Conservation (phyloP, 805 yeast species). For the Jamesozyma spencerorum region DNA sequence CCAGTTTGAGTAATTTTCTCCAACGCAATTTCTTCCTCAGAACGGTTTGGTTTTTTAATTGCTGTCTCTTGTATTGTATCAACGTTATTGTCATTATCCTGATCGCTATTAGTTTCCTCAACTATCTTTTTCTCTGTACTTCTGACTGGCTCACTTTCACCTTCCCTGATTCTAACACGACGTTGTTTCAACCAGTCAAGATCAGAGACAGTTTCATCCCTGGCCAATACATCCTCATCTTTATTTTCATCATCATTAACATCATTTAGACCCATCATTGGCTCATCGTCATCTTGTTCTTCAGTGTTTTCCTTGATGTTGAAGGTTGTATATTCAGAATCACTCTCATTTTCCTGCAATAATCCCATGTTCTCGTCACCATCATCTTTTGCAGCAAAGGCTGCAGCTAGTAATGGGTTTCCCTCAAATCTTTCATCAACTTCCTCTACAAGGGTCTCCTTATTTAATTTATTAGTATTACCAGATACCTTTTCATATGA, state of each 20-base stretch:
- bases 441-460: constrained; percentile 22
- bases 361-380: constrained; percentile 14
- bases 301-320: constrained; percentile 17
- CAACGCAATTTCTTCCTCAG: constrained; percentile 38
- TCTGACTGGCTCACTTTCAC: constrained; percentile 24
- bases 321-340: constrained; percentile 37
- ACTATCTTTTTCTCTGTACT: not conserved
- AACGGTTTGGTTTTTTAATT: constrained; percentile 22
- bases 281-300: constrained; percentile 38
- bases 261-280: constrained; percentile 38
- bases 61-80: constrained; percentile 15
- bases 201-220: constrained; percentile 54
- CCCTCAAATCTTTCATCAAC: constrained; percentile 29
- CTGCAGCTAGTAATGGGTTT: constrained; percentile 34
- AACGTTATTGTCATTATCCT: constrained; percentile 3
- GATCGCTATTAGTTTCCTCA: constrained; percentile 1
- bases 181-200: constrained; percentile 79
- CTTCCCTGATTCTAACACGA: constrained; percentile 60
- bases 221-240: constrained; percentile 30
- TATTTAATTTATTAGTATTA: constrained; percentile 4
- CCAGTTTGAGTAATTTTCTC: constrained; percentile 57
- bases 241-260: constrained; percentile 12
- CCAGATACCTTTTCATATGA: constrained; percentile 50
- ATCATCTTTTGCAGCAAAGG: constrained; percentile 31
- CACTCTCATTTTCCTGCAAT: constrained; percentile 33